A percentile compares a stretch with the other conserved stretches of the same genome.
These are phyloP conservation scores for Rhododendron molle DNA, from an alignment of 148 eudicot species.

Conservation along the genomic window DNA sequence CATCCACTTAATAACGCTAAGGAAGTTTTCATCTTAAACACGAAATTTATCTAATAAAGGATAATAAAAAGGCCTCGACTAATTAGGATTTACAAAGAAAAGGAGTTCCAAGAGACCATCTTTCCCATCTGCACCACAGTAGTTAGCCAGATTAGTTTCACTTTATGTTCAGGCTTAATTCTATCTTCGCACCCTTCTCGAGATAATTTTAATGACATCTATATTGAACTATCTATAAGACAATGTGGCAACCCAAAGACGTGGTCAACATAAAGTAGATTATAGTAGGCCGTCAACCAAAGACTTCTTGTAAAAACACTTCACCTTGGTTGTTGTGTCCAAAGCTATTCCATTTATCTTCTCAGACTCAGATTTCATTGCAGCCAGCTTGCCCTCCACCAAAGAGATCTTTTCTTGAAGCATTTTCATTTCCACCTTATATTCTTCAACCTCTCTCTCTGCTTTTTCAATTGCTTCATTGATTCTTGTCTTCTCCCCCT, in stretches of 20 bases:
- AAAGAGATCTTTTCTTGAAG: constrained; percentile 6
- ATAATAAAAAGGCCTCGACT: not conserved
- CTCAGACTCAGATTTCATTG: constrained; percentile 2
- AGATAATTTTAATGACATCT: not conserved
- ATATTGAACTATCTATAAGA: not conserved
- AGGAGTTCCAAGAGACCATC: not conserved
- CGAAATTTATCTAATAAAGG: not conserved
- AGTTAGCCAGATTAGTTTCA: not conserved
- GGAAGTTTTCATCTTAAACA: not conserved
- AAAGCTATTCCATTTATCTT: not conserved
- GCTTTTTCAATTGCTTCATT: not conserved
- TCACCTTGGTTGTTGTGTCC: not conserved
- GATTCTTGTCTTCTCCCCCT: not conserved
- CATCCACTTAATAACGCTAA: not conserved
- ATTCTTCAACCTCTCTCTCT: not conserved
- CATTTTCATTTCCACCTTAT: not conserved
- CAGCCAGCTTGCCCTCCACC: not conserved
- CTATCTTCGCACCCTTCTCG: not conserved
- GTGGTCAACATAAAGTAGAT: not conserved
- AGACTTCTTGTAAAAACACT: not conserved
- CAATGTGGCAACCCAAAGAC: not conserved
- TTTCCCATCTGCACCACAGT: not conserved
- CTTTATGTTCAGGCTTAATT: not conserved
- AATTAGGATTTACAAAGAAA: not conserved
- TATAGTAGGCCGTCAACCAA: not conserved